Evolutionary conservation across 2,329 filamentous ascomycete species (phyloP), one percentile per base, ranked within the genome.

Genomic region (Colletotrichum sp.): DNA sequence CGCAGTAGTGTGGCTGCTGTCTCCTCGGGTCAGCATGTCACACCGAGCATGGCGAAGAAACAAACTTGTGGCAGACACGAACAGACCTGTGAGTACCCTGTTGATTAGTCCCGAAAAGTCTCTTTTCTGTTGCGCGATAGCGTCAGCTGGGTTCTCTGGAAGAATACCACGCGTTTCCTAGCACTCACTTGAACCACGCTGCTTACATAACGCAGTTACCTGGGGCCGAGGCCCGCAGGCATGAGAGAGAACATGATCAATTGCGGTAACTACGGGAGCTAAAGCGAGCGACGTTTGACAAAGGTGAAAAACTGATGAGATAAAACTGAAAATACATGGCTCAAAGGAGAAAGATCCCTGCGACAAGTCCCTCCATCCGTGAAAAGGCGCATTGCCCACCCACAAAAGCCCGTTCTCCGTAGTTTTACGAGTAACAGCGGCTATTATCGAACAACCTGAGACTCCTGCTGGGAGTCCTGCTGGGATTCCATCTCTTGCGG

Each of bases 401-500:
- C 36, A 18, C 36, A 38, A 8, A 1, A 16, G 15, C 16, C 34
- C 15, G 15, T 38, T 38, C 26, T 26, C 26, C 26, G 26, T 26
- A 26, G 26, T 26, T 5, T 26, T 26, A 26, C 26, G 26, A 26
- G 26, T 26, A 26, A 26, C 5, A 26, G 26, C 26, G 26, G 26
- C 26, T 26, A 26, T 26, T 26, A 26, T 5, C 26, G 26, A 26
- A 6, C 26, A 28, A 28, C 26, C 26, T 30, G 28, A 38, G 36
- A 38, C 2, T 38, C 36, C 36, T 43, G 36, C 36, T 43, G 36
- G 1, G 36, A 43, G 8, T 43, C 16, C 36, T 43, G 36, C 36
- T 43, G 36, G 16, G 36, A 43, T 18, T 0, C 36, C 0, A 0
- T 4, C 36, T 18, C 16, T 2, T 43, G 36, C 36, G 36, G 0